These are phyloP conservation scores for Trichoderma asperelloides DNA, from an alignment of 495 filamentous ascomycete species.

Conservation along the genomic window DNA sequence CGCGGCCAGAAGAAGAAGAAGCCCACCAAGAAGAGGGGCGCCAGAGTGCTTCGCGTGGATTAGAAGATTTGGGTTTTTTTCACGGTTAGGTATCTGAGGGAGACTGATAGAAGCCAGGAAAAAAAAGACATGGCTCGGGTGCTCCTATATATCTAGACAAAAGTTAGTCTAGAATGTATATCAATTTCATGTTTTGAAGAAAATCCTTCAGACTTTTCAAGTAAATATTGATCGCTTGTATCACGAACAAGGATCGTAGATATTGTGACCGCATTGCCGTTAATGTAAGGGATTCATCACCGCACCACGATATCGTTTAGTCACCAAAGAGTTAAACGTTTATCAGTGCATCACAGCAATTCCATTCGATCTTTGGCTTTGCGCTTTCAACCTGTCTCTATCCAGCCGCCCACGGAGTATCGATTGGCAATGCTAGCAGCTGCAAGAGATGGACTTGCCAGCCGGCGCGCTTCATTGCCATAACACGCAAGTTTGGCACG, in stretches of 20 bases:
- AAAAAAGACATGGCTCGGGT: not conserved
- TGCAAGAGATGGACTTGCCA: not conserved
- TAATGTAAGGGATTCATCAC: no score
- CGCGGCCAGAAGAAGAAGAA: slow-evolving; percentile 93
- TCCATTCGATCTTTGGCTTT: not conserved
- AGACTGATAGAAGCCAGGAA: not conserved
- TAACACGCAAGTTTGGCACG: not conserved
- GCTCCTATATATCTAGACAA: slow-evolving; percentile 1
- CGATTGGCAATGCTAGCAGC: not conserved
- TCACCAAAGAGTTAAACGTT: no score
- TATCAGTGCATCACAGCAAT: no score
- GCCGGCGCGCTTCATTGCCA: not conserved
- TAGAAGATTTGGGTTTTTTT: slow-evolving; percentile 31
- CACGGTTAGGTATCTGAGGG: not conserved
- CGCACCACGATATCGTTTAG: no score
- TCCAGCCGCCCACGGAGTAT: not conserved
- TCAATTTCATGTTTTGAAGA: slow-evolving; percentile 6
- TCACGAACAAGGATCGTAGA: no score
- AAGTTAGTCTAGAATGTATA: slow-evolving; percentile 14
- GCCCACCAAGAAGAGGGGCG: slow-evolving; percentile 65
- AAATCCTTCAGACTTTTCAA: not conserved
- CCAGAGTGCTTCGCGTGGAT: slow-evolving; percentile 75
- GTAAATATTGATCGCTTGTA: no score
- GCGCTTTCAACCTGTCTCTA: no score
- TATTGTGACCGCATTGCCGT: no score